phyloP scores from a whole-genome alignment of 108 stramenopile species.

The Cyclotella sp. region DNA sequence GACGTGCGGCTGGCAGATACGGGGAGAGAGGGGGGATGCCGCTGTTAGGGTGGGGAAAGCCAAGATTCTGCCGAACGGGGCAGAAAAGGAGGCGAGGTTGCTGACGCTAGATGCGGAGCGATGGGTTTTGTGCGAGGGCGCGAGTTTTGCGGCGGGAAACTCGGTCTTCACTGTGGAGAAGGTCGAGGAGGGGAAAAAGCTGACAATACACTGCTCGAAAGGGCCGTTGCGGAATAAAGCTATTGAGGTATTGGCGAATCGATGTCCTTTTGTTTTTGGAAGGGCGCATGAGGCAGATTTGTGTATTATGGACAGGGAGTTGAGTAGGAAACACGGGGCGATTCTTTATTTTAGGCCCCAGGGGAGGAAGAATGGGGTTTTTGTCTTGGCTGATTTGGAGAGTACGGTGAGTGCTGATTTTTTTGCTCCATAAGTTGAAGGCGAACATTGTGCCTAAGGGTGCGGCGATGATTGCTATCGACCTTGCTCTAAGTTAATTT shows the following conservation, averaged over 20 bases:
- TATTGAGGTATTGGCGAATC: slow-evolving; percentile 74
- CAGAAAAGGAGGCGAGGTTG: slow-evolving; percentile 70
- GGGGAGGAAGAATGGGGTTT: slow-evolving; percentile 59
- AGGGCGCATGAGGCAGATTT: slow-evolving; percentile 91
- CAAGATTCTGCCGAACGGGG: slow-evolving; percentile 64
- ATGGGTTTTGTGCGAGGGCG: slow-evolving; percentile 84
- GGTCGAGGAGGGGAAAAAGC: slow-evolving; percentile 80
- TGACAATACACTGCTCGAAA: slow-evolving; percentile 89
- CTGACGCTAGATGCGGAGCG: slow-evolving; percentile 88
- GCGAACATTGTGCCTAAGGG: not conserved
- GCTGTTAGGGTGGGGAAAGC: slow-evolving; percentile 90
- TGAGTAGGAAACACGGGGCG: slow-evolving; percentile 87
- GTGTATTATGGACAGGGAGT: slow-evolving; percentile 90
- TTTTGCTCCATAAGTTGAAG: not conserved
- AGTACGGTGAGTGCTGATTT: slow-evolving; percentile 83
- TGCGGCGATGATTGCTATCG: no score
- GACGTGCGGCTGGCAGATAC: slow-evolving; percentile 88
- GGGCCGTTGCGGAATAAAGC: slow-evolving; percentile 89
- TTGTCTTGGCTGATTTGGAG: slow-evolving; percentile 85
- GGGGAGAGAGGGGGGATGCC: slow-evolving; percentile 88
- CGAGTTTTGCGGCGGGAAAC: slow-evolving; percentile 90
- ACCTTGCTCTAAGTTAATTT: no score
- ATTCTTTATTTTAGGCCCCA: slow-evolving; percentile 73
- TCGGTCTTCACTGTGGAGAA: slow-evolving; percentile 92
- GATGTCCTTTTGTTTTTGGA: slow-evolving; percentile 90